Percentiles rank a stretch among this genome's conserved stretches.
These are phyloP conservation scores for Suillus paluster DNA, from an alignment of 768 basidiomycete species.

Conservation along the genomic window DNA sequence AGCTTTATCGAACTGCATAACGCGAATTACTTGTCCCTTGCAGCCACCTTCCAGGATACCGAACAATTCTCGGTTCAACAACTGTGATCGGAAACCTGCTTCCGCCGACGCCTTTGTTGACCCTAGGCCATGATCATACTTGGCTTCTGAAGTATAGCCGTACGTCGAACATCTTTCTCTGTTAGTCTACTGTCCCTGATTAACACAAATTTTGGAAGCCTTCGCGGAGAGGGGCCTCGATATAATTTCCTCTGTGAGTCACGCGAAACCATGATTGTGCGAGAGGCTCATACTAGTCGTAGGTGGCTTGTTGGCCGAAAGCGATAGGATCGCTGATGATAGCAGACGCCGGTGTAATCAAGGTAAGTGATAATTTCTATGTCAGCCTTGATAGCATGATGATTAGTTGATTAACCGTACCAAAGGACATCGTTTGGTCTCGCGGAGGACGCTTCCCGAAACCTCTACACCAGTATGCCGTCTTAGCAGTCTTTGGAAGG, in stretches of 20 bases:
- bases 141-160: slow-evolving; percentile 12
- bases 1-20: background rate
- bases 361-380: slow-evolving; percentile 25
- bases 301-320: slow-evolving; percentile 19
- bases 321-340: slow-evolving; percentile 15
- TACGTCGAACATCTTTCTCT: background rate
- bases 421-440: slow-evolving; percentile 24
- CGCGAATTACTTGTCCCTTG: background rate
- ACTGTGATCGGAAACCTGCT: slow-evolving; percentile 1
- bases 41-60: slow-evolving; percentile 13
- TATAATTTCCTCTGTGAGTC: slow-evolving; percentile 37
- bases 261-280: background rate
- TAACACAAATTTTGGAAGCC: slow-evolving; percentile 19
- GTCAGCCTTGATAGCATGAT: background rate
- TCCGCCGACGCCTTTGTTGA: slow-evolving; percentile 2
- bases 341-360: slow-evolving; percentile 46
- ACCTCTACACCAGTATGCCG: slow-evolving; percentile 48
- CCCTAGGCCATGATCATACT: slow-evolving; percentile 11
- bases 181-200: background rate
- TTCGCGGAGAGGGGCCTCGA: slow-evolving; percentile 41
- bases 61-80: slow-evolving; percentile 7
- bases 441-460: slow-evolving; percentile 52
- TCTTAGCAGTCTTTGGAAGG: slow-evolving; percentile 54
- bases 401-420: background rate
- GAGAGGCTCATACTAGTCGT: background rate